A percentile compares a stretch with the other conserved stretches of the same genome.
Evolutionary conservation across 805 yeast genomes (phyloP).

Genomic region (Monosporozyma aquatica): DNA sequence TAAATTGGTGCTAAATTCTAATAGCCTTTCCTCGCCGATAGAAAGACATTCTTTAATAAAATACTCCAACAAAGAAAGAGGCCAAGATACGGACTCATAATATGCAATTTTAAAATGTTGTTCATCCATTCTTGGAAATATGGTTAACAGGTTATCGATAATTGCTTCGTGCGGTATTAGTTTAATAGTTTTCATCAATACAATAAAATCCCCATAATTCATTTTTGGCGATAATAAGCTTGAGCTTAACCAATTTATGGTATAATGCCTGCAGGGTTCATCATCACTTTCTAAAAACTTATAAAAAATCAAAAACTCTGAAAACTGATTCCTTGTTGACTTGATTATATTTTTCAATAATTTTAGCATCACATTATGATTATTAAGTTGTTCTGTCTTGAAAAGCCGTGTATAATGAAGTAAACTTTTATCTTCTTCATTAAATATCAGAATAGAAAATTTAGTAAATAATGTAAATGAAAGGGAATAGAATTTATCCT

Average conservation of each 20-base stretch:
- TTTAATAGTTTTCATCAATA: conserved; percentile 13
- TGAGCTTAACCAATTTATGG: conserved; percentile 21
- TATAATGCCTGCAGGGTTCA: conserved; percentile 8
- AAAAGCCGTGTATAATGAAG: not conserved
- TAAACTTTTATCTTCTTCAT: not conserved
- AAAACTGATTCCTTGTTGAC: not conserved
- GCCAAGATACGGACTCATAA: not conserved
- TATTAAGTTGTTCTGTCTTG: not conserved
- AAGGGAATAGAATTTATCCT: not conserved
- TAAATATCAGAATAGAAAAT: not conserved
- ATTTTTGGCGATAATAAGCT: conserved; percentile 16
- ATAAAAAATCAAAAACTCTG: conserved; percentile 10
- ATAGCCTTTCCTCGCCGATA: not conserved
- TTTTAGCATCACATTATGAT: not conserved
- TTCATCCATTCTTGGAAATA: conserved; percentile 1
- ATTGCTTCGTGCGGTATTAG: conserved; percentile 11
- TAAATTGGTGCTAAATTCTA: not conserved
- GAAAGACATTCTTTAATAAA: not conserved
- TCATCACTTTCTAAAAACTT: conserved; percentile 8
- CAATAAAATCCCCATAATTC: conserved; percentile 9
- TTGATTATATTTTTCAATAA: not conserved
- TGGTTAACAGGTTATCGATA: conserved; percentile 12
- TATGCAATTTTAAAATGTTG: not conserved
- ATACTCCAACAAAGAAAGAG: not conserved
- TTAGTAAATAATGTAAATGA: not conserved